Evolutionary conservation across 495 filamentous ascomycete genomes (phyloP).

Genomic region (Aspergillus affinis): DNA sequence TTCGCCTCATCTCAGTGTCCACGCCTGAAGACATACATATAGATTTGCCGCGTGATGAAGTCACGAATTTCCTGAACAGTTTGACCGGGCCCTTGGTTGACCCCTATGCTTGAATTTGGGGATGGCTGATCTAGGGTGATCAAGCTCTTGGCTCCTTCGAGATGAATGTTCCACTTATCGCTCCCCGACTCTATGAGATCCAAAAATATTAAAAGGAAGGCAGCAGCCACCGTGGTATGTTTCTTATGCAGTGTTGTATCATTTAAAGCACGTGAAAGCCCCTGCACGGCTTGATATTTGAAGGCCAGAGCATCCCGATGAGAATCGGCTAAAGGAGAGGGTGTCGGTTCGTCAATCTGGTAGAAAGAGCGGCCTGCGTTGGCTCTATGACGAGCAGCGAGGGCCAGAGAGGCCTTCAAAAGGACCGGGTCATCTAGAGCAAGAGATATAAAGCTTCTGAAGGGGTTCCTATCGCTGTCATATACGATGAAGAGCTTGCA

Average conservation of each 20-base stretch:
- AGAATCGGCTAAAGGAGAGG: conserved; percentile 11
- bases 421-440: conserved; percentile 43
- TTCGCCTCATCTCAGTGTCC: background rate
- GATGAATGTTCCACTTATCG: conserved; percentile 50
- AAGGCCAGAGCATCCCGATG: conserved; percentile 47
- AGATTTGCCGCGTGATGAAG: conserved; percentile 26
- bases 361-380: conserved; percentile 28
- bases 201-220: conserved; percentile 55
- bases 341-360: background rate
- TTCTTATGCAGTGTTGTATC: conserved; percentile 18
- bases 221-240: conserved; percentile 45
- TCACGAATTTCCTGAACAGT: conserved; percentile 23
- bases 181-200: conserved; percentile 53
- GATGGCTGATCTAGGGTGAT: conserved; percentile 23
- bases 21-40: conserved; percentile 13
- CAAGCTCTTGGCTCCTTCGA: conserved; percentile 48
- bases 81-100: conserved; percentile 12
- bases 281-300: conserved; percentile 48
- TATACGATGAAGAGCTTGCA: conserved; percentile 53
- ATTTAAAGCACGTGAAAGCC: conserved; percentile 32
- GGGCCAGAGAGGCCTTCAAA: conserved; percentile 47
- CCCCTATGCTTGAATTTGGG: conserved; percentile 13
- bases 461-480: conserved; percentile 53
- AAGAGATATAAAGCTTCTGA: conserved; percentile 49
- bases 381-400: conserved; percentile 53